These are phyloP conservation scores for Clarkia xantiana DNA, from an alignment of 345 rosid species.

Conservation along the genomic window DNA sequence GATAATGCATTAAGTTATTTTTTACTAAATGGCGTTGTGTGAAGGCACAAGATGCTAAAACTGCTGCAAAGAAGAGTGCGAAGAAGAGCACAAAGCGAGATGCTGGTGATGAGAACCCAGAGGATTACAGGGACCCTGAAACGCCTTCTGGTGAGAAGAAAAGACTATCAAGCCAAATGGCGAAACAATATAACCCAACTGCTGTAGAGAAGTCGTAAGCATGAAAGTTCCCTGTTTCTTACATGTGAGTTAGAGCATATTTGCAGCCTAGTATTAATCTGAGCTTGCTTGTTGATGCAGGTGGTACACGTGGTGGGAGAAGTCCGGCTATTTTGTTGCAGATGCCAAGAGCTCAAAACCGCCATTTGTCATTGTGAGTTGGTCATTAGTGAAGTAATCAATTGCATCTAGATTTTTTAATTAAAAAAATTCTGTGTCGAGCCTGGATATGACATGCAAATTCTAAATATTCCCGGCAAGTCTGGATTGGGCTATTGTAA, in stretches of 20 bases:
- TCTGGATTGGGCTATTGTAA: too few species aligned
- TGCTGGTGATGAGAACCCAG: constrained; percentile 46
- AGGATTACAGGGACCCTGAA: constrained; percentile 66
- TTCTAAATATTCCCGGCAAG: too few species aligned
- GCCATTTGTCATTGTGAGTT: constrained; percentile 60
- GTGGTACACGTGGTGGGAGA: constrained; percentile 96
- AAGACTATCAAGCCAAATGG: constrained; percentile 64
- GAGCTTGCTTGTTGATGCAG: constrained; percentile 21
- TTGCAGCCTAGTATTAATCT: not conserved
- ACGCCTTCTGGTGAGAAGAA: constrained; percentile 71
- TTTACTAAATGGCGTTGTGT: not conserved
- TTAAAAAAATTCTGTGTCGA: too few species aligned
- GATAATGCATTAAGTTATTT: too few species aligned
- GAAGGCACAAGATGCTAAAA: constrained; percentile 39
- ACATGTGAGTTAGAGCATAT: not conserved
- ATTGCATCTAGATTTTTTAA: too few species aligned
- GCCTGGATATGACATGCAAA: too few species aligned
- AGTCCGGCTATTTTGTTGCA: constrained; percentile 49
- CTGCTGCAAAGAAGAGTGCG: constrained; percentile 35
- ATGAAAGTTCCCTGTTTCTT: constrained; percentile 1
- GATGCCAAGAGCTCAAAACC: constrained; percentile 68
- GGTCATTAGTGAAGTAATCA: not conserved
- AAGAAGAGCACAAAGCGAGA: constrained; percentile 53
- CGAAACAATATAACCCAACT: constrained; percentile 70
- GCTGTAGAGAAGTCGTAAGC: constrained; percentile 80